Evolutionary conservation across 2,329 filamentous ascomycete species (phyloP), one percentile per base, ranked within the genome.

Genomic region (Fusarium abutilonis): DNA sequence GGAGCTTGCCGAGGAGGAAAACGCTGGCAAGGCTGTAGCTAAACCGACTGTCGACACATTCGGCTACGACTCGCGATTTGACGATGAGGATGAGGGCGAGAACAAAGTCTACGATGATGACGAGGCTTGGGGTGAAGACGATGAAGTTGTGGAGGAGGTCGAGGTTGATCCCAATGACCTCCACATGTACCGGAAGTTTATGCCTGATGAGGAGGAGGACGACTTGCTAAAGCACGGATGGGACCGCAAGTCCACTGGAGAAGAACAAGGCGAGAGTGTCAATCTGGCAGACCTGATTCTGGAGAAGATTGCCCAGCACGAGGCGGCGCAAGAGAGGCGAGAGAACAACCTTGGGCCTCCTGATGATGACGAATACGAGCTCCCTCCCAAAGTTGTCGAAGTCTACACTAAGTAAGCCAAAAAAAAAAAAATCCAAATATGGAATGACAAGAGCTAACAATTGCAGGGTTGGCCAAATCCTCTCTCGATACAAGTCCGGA

Each of bases 401-500:
- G 94, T 97, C 14, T 98, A 96, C 76, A 90, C 90, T 60, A 96
- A 97, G 87, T 91, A 79, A 66, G 82, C 72, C 21, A 2, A 10
- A 9, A 9, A 11, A 3, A 2, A 10, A 9, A 9, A 11, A 3
- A 3, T 28, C 6, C 11, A 11, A 6, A 4, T 17, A 6, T 7
- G 13, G 28, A 19, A 14, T 3, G 7, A 13, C 15, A 17, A 10
- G 15, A 42, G 38, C 67, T 72, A 60, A 71, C 43, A 7, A 14
- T 7, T 14, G 0, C 35, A 92, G 89, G 79, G 89, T 97, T 68
- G 94, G 93, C 59, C 82, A 93, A 66, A 89, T 98, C 59, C 84
- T 99, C 56, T 93, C 92, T 23, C 87, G 94, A 64, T 98, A 97
- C 81, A 97, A 96, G 78, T 94, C 91, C 13, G 95, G 95, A n/a